Conservation (phyloP, 2,329 filamentous ascomycete genomes). For the Eutypella sp. region DNA sequence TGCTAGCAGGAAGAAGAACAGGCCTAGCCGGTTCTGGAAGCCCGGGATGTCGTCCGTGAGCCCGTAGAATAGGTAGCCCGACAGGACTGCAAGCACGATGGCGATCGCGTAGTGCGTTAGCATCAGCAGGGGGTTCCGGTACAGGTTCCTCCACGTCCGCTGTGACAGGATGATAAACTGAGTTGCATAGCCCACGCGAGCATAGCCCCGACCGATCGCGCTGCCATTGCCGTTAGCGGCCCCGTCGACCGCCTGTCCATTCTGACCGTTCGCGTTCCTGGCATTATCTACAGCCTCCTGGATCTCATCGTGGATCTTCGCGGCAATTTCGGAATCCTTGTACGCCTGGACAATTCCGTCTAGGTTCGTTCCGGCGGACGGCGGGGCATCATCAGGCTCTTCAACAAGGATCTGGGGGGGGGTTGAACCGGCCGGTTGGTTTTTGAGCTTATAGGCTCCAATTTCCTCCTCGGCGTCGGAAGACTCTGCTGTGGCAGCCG, state of each 20-base stretch:
- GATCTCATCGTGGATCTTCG: constrained; percentile 73
- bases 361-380: constrained; percentile 68
- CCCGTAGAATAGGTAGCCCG: constrained; percentile 93
- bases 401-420: constrained; percentile 60
- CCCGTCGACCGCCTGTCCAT: constrained; percentile 42
- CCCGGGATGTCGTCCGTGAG: constrained; percentile 93
- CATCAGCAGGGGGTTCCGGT: constrained; percentile 97
- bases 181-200: constrained; percentile 69
- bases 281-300: constrained; percentile 61
- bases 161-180: constrained; percentile 88
- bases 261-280: constrained; percentile 60
- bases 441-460: constrained; percentile 47
- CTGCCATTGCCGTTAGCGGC: constrained; percentile 45
- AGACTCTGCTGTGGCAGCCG: constrained; percentile 57
- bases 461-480: constrained; percentile 51
- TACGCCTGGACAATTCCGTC: constrained; percentile 77
- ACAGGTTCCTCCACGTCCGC: constrained; percentile 94
- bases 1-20: constrained; percentile 96
- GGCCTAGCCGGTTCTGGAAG: constrained; percentile 93
- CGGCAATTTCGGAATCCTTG: constrained; percentile 70
- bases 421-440: constrained; percentile 36
- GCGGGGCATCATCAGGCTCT: constrained; percentile 61
- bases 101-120: constrained; percentile 97
- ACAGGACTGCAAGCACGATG: constrained; percentile 88
- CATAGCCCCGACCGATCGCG: constrained; percentile 72